Evolutionary conservation across 83 land plant genomes (phyloP).

Genomic region (Picea engelmannii): DNA sequence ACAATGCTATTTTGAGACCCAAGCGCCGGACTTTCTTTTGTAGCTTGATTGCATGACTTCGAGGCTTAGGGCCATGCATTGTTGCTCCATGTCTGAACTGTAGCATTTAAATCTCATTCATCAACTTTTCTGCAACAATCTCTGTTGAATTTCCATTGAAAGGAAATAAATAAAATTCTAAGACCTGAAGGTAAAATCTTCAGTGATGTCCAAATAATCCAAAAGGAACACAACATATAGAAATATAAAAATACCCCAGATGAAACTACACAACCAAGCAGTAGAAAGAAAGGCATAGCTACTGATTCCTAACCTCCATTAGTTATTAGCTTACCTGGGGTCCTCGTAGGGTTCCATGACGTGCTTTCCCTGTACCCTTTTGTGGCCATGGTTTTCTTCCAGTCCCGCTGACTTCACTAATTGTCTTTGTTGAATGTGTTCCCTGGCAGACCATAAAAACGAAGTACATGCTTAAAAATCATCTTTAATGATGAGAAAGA

Average conservation of each 20-base stretch:
- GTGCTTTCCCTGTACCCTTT: constrained; percentile 92
- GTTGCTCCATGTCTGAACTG: constrained; percentile 92
- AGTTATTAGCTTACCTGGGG: constrained; percentile 71
- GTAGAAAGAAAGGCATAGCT: constrained; percentile 7
- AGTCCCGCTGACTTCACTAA: constrained; percentile 96
- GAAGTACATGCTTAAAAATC: not conserved
- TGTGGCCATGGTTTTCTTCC: constrained; percentile 88
- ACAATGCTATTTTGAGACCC: constrained; percentile 89
- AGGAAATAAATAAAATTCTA: not conserved
- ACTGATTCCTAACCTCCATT: not conserved
- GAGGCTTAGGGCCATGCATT: constrained; percentile 96
- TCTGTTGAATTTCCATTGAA: not conserved
- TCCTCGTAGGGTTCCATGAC: constrained; percentile 93
- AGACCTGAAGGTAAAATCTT: constrained; percentile 7
- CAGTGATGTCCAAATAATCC: not conserved
- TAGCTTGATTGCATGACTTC: constrained; percentile 85
- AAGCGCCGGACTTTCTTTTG: constrained; percentile 93
- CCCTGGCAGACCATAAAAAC: constrained; percentile 59
- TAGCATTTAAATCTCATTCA: constrained; percentile 22
- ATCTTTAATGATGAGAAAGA: not conserved
- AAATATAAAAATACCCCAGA: not conserved
- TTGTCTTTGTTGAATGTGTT: constrained; percentile 93
- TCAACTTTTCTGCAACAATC: constrained; percentile 14
- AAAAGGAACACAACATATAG: not conserved
- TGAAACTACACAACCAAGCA: not conserved